phyloP scores from a whole-genome alignment of 169 alveolate species.

The Pseudocohnilembus persalinus region DNA sequence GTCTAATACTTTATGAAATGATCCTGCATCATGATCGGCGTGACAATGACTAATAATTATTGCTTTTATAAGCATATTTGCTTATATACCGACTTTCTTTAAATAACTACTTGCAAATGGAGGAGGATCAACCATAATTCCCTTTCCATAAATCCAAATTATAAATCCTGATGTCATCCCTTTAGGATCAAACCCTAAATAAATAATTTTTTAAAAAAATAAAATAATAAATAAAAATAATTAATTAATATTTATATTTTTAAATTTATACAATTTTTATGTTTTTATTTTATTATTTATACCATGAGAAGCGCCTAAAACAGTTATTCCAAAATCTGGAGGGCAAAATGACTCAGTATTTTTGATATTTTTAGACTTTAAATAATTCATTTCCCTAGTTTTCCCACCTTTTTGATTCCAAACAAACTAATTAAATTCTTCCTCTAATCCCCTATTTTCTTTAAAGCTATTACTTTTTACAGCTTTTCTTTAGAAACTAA shows the following conservation, averaged over 20 bases:
- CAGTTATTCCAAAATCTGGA: constrained; percentile 52
- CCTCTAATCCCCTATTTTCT: constrained; percentile 6
- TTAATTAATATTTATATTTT: no score
- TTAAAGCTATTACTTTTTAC: constrained; percentile 6
- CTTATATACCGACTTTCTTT: constrained; percentile 44
- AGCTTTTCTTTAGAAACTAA: no score
- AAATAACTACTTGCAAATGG: constrained; percentile 39
- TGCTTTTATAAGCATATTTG: constrained; percentile 35
- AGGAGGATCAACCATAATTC: constrained; percentile 54
- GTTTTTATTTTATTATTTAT: not conserved
- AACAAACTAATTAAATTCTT: not conserved
- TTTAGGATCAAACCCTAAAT: constrained; percentile 44
- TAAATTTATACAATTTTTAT: no score
- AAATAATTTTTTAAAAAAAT: no score
- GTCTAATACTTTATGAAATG: constrained; percentile 40
- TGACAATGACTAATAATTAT: constrained; percentile 47
- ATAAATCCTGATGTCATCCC: constrained; percentile 44
- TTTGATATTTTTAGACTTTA: constrained; percentile 14
- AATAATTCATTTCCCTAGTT: constrained; percentile 20
- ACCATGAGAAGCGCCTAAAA: constrained; percentile 36
- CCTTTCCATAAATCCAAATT: constrained; percentile 48
- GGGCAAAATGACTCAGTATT: constrained; percentile 32
- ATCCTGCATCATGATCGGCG: constrained; percentile 56
- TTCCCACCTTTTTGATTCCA: constrained; percentile 22
- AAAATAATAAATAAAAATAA: no score